Base-by-base conservation (phyloP, 345 rosid species). In the Ricinus communis region DNA sequence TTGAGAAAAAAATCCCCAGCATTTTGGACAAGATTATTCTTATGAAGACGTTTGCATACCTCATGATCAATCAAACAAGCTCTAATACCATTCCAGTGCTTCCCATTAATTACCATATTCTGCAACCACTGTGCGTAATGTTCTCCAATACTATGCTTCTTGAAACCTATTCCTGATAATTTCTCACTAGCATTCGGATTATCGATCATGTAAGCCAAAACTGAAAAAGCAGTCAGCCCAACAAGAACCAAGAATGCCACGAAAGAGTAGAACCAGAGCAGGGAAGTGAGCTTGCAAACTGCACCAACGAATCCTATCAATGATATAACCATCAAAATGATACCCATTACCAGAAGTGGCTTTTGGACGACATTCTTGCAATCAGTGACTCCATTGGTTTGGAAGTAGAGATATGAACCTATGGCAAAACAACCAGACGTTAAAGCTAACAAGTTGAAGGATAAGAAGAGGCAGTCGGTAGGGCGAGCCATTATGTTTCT, bases 311-410 rank as follows among this genome's bases (percentile, higher is more conserved):
- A 27, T 54, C 74, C 74, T 25, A 71, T 2, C 1, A 71, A 22
- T 60, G 74, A 71, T 15, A 71, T 19, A 12, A 53, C 12, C 22
- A 24, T 38, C 4, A 71, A 50, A n/a, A 24, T 25, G 5, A 40
- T 18, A 8, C 61, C 68, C 28, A 40, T 16, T 50, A 62, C 16
- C 5, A 60, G 12, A 8, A 71, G 8, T 16, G 53, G 74, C 27
- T 61, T 71, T 27, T 71, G 59, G 0, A 71, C 50, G 5, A 51
- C 38, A 31, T 71, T 71, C 16, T 25, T 51, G 50, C 74, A 71
- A 25, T 62, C 70, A 7, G 60, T 66, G 30, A 67, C 33, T 24
- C 47, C 50, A 52, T 67, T 14, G 0, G 41, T 67, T 54, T 67
- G 71, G 62, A 57, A 56, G 38, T 38, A 55, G 4, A 67, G n/a